These are phyloP conservation scores for Trichoderma sp. DNA, from an alignment of 2,329 filamentous ascomycete genomes.

Conservation along the genomic window DNA sequence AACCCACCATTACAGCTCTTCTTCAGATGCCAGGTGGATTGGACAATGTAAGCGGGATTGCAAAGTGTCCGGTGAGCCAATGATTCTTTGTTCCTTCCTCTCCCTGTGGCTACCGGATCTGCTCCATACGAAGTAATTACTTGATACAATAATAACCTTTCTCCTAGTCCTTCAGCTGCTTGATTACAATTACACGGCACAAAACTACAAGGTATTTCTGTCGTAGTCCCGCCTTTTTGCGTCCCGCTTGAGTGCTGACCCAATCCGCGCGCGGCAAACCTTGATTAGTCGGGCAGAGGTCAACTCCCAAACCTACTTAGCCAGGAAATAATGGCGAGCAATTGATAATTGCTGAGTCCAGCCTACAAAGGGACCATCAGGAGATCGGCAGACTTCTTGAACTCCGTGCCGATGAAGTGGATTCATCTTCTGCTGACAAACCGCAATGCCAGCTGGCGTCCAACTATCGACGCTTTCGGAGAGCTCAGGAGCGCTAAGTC, in stretches of 20 bases:
- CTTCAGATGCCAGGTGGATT: neutral
- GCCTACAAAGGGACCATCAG: neutral
- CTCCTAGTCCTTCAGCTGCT: neutral
- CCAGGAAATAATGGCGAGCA: neutral
- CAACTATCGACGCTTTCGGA: neutral
- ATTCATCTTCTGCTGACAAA: neutral
- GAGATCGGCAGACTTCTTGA: neutral
- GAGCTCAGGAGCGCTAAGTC: neutral
- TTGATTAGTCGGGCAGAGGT: slow-evolving; percentile 4
- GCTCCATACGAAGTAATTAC: neutral
- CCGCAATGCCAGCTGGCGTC: neutral
- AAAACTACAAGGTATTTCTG: neutral
- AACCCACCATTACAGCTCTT: neutral
- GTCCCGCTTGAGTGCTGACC: neutral
- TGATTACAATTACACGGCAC: neutral
- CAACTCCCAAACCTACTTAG: neutral
- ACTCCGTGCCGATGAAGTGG: neutral
- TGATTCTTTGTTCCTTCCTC: neutral
- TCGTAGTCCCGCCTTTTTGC: neutral
- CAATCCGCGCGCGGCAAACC: slow-evolving; percentile 5
- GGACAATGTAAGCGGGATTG: neutral
- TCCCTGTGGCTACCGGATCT: neutral
- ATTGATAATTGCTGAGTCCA: neutral
- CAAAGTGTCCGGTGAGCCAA: neutral
- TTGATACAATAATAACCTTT: neutral